phyloP scores from a whole-genome alignment of 179 eudicot genomes.

The Drosera spatulata region DNA sequence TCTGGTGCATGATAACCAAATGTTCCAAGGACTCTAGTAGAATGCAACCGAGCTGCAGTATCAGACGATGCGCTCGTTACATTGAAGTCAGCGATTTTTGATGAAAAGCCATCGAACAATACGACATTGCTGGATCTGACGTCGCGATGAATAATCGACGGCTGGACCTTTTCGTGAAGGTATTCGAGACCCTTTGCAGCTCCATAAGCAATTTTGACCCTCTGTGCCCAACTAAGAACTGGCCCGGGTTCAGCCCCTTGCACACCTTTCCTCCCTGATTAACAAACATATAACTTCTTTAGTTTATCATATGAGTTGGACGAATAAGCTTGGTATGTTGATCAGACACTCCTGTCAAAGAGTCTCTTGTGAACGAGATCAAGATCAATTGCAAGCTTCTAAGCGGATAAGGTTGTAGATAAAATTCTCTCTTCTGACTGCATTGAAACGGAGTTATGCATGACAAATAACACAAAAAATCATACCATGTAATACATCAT shows the following conservation, averaged over 20 bases:
- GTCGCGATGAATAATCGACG: constrained; percentile 40
- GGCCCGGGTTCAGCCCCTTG: constrained; percentile 59
- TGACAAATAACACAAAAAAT: no score
- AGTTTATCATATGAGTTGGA: no score
- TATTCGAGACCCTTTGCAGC: constrained; percentile 44
- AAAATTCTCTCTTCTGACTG: no score
- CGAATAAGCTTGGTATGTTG: no score
- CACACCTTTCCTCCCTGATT: constrained; percentile 45
- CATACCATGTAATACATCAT: constrained; percentile 41
- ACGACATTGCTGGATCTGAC: constrained; percentile 42
- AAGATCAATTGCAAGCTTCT: no score
- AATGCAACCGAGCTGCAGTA: constrained; percentile 52
- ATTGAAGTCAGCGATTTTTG: constrained; percentile 45
- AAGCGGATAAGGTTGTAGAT: no score
- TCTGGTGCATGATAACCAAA: constrained; percentile 57
- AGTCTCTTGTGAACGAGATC: no score
- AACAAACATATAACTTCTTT: no score
- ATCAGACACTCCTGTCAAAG: no score
- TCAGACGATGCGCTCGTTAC: constrained; percentile 51
- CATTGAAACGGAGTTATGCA: no score
- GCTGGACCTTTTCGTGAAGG: constrained; percentile 42
- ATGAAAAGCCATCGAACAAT: constrained; percentile 34
- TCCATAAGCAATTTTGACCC: constrained; percentile 41
- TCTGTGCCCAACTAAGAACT: constrained; percentile 39
- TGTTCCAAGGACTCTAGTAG: constrained; percentile 45